Conservation (phyloP, 805 yeast genomes). For the Metschnikowia cerradonensis region DNA sequence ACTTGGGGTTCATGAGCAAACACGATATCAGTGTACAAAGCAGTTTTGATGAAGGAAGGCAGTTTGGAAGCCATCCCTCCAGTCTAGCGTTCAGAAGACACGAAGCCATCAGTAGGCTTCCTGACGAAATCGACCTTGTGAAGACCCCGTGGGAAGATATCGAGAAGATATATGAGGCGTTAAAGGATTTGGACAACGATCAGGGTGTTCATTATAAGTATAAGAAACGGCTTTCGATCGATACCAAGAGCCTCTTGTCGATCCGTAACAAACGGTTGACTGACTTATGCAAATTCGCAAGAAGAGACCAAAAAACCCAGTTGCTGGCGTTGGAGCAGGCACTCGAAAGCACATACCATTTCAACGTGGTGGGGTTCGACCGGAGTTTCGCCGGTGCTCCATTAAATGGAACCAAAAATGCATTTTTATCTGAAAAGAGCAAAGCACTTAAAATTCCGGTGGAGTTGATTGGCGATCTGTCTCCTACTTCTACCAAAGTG, state of each 20-base stretch:
- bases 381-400: constrained; percentile 38
- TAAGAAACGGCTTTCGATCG: constrained; percentile 29
- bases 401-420: constrained; percentile 24
- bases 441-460: constrained; percentile 23
- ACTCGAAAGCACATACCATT: constrained; percentile 27
- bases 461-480: constrained; percentile 38
- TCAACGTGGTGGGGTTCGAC: constrained; percentile 42
- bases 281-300: constrained; percentile 33
- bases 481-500: constrained; percentile 25
- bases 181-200: constrained; percentile 34
- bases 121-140: constrained; percentile 34
- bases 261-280: constrained; percentile 29
- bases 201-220: constrained; percentile 35
- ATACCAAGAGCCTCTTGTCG: constrained; percentile 29
- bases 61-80: constrained; percentile 30
- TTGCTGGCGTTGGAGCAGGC: constrained; percentile 29
- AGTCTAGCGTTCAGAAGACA: constrained; percentile 35
- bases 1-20: constrained; percentile 34
- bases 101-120: constrained; percentile 26
- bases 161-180: constrained; percentile 28
- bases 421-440: constrained; percentile 13
- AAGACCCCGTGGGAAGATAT: constrained; percentile 28
- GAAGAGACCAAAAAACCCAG: constrained; percentile 32
- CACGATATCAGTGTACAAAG: constrained; percentile 34
- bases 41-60: constrained; percentile 33